phyloP scores from a whole-genome alignment of 352 stramenopile genomes.

The Aphanomyces cochlioides region DNA sequence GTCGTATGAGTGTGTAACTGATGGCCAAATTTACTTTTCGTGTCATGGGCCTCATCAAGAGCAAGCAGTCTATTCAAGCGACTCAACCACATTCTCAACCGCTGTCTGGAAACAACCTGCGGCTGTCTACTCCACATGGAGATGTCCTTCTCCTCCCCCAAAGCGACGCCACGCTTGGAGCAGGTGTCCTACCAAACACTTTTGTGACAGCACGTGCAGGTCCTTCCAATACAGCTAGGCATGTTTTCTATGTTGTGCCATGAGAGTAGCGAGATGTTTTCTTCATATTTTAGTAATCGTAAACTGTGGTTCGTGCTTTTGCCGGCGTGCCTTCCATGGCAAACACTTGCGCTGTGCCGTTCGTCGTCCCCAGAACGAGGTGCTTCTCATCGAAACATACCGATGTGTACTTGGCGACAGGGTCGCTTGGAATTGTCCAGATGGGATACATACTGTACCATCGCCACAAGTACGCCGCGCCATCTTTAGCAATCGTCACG shows the following conservation, averaged over 20 bases:
- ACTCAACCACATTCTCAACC: not conserved
- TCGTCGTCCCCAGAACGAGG: slow-evolving; percentile 71
- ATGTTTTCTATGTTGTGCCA: not conserved
- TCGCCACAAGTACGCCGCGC: slow-evolving; percentile 78
- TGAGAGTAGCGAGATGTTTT: not conserved
- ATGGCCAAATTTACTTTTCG: no score
- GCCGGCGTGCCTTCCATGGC: slow-evolving; percentile 20
- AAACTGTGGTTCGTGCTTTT: slow-evolving; percentile 14
- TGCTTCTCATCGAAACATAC: slow-evolving; percentile 69
- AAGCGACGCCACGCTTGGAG: no score
- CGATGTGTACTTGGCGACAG: slow-evolving; percentile 57
- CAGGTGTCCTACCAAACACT: no score
- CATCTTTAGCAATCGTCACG: slow-evolving; percentile 71
- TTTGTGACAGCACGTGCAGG: no score
- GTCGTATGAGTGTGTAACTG: no score
- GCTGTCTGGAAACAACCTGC: not conserved
- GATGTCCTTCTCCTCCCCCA: not conserved
- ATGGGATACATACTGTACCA: slow-evolving; percentile 81
- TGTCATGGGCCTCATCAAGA: slow-evolving; percentile 12
- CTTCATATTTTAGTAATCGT: slow-evolving; percentile 30
- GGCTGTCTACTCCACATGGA: not conserved
- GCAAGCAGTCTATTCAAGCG: not conserved
- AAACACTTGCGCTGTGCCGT: slow-evolving; percentile 33
- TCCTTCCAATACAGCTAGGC: not conserved
- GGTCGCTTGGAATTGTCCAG: slow-evolving; percentile 58